Conservation (phyloP, 2,329 filamentous ascomycete genomes). For the Pseudocercospora pini-densiflorae region DNA sequence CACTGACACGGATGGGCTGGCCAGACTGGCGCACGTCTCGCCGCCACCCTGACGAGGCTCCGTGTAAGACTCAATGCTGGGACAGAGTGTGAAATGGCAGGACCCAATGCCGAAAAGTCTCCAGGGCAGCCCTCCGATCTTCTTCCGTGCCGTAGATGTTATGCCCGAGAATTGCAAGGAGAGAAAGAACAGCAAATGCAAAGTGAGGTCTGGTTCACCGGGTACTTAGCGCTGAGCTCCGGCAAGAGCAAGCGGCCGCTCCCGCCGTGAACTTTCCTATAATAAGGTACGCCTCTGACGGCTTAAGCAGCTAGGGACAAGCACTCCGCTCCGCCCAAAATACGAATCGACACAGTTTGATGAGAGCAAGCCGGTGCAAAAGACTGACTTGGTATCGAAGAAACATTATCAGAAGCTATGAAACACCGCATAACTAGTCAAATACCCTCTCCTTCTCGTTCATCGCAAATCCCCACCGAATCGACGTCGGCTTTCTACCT, state of each 20-base stretch:
- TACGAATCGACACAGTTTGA: conserved; percentile 7
- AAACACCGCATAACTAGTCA: not conserved
- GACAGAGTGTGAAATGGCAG: not conserved
- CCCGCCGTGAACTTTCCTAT: not conserved
- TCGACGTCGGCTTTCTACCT: not conserved
- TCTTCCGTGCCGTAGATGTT: not conserved
- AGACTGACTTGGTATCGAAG: not conserved
- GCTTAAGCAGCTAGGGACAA: no score
- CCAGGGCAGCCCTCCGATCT: not conserved
- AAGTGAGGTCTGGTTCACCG: not conserved
- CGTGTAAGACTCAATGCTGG: not conserved
- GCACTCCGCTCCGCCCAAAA: not conserved
- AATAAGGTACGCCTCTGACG: not conserved
- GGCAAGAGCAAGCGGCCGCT: not conserved
- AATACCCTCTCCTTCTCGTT: not conserved
- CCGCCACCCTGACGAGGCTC: conserved; percentile 6
- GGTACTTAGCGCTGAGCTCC: not conserved
- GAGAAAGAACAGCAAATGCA: not conserved
- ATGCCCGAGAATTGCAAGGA: not conserved
- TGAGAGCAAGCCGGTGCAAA: not conserved
- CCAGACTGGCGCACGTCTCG: conserved; percentile 10
- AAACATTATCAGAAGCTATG: conserved; percentile 5
- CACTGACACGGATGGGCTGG: conserved; percentile 17
- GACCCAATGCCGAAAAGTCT: conserved; percentile 1
- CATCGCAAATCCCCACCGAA: not conserved